phyloP scores from a whole-genome alignment of 2,329 filamentous ascomycete genomes.

The Fusarium sp. region DNA sequence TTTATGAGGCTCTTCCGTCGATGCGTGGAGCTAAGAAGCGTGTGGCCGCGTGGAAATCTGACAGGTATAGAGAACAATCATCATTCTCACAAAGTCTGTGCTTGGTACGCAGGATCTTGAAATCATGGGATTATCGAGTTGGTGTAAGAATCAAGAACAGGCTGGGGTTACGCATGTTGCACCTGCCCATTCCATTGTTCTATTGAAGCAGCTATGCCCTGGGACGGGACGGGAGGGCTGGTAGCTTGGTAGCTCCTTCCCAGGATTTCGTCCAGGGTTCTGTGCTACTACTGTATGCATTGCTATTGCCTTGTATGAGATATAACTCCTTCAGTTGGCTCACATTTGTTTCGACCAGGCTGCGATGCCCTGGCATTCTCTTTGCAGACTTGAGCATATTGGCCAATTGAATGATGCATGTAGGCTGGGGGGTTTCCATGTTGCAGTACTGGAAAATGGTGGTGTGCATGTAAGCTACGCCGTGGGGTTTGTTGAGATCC shows the following conservation, averaged over 20 bases:
- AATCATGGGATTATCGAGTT: conserved; percentile 9
- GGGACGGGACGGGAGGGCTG: too few relatives aligned
- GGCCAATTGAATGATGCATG: neutral
- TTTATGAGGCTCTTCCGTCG: conserved; percentile 11
- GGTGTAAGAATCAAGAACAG: conserved; percentile 2
- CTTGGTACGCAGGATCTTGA: neutral
- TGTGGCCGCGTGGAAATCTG: neutral
- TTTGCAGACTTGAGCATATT: neutral
- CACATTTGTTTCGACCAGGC: neutral
- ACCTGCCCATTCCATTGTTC: neutral
- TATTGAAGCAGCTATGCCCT: neutral
- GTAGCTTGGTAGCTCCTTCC: neutral
- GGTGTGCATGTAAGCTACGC: neutral
- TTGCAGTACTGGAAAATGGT: neutral
- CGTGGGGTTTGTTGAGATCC: neutral
- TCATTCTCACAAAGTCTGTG: neutral
- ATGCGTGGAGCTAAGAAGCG: neutral
- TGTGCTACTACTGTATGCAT: neutral
- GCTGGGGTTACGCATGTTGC: neutral
- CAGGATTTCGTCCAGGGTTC: neutral
- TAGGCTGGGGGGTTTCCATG: neutral
- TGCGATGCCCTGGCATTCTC: neutral
- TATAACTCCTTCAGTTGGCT: neutral
- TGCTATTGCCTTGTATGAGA: neutral
- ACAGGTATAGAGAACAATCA: neutral